A percentile compares a stretch with the other conserved stretches of the same genome.
phyloP scores from a whole-genome alignment of 2,329 filamentous ascomycete species.

The Aspergillus phoenicis region DNA sequence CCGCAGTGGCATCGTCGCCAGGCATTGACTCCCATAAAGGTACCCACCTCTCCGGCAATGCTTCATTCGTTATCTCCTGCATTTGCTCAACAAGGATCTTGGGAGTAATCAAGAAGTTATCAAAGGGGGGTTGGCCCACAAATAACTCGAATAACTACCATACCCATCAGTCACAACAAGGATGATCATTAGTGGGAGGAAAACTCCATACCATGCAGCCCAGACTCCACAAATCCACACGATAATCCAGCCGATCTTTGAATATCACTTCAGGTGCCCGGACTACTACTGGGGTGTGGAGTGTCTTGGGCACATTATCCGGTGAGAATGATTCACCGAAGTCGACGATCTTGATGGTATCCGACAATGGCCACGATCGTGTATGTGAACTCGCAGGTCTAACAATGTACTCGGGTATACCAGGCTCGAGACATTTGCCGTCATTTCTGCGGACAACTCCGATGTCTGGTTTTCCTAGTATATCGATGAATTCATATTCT shows the following conservation, averaged over 20 bases:
- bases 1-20: constrained; percentile 16
- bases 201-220: constrained; percentile 37
- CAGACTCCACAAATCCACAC: constrained; percentile 44
- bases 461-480: constrained; percentile 31
- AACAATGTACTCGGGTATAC: constrained; percentile 31
- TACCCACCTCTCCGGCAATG: constrained; percentile 41
- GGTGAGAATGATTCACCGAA: constrained; percentile 43
- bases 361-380: constrained; percentile 16
- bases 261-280: constrained; percentile 46
- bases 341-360: constrained; percentile 39
- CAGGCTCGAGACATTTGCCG: constrained; percentile 23
- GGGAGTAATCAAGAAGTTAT: constrained; percentile 39
- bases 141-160: constrained; percentile 44
- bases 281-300: constrained; percentile 40
- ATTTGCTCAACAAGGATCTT: constrained; percentile 39
- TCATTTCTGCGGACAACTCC: constrained; percentile 27
- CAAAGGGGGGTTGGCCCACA: constrained; percentile 42
- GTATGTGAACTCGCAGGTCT: constrained; percentile 17
- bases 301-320: constrained; percentile 24
- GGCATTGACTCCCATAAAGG: constrained; percentile 32
- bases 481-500: constrained; percentile 24
- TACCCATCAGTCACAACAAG: constrained; percentile 15
- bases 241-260: constrained; percentile 37
- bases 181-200: not conserved
- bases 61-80: constrained; percentile 37